These are phyloP conservation scores for Micractinium conductrix DNA, from an alignment of 139 green algal genomes.

Conservation along the genomic window DNA sequence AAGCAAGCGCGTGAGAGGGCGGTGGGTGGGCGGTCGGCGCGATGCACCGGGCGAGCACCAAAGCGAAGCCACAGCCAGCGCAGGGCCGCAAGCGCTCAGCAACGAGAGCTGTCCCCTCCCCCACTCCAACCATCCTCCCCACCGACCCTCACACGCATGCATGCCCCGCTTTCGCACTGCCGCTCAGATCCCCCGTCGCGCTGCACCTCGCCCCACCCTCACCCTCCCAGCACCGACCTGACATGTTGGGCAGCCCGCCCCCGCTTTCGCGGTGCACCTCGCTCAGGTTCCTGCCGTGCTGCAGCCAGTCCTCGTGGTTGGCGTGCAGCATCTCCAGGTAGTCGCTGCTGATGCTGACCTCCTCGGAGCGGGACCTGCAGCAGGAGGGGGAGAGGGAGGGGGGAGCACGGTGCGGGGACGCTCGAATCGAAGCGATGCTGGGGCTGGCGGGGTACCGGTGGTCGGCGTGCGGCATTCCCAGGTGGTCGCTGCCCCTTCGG, in stretches of 20 bases:
- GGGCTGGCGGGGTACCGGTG: too few relatives aligned
- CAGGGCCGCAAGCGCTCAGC: too few relatives aligned
- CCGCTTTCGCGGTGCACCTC: background rate
- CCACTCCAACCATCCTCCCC: background rate
- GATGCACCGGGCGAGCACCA: too few relatives aligned
- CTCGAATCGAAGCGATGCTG: background rate
- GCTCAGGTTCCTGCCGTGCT: background rate
- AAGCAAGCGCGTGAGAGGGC: background rate
- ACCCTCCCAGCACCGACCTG: too few relatives aligned
- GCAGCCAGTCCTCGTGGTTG: conserved; percentile 93
- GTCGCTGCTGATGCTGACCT: conserved; percentile 50
- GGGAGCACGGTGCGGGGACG: background rate
- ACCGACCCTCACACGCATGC: background rate
- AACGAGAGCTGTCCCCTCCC: too few relatives aligned
- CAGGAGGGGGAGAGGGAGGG: background rate
- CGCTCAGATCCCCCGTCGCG: too few relatives aligned
- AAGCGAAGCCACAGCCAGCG: too few relatives aligned
- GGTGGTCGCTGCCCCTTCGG: too few relatives aligned
- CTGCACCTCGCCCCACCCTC: too few relatives aligned
- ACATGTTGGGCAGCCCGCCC: background rate
- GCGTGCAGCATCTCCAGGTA: conserved; percentile 91
- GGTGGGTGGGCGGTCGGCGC: too few relatives aligned
- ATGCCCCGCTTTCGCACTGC: too few relatives aligned
- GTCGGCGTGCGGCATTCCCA: too few relatives aligned
- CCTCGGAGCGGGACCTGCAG: background rate